Evolutionary conservation across 345 rosid species (phyloP).

Genomic region (Camelina neglecta): DNA sequence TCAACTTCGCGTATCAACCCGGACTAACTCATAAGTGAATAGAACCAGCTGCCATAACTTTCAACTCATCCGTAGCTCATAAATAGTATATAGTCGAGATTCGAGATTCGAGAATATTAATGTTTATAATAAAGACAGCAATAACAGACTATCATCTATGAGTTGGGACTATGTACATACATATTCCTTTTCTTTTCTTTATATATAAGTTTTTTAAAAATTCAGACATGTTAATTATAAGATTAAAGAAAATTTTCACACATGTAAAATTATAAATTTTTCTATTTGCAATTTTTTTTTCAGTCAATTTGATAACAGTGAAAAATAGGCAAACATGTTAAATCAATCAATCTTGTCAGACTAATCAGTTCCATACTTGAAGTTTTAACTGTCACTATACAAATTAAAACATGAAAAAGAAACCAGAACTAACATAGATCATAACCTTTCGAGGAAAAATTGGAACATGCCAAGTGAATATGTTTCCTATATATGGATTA

Average conservation of each 20-base stretch:
- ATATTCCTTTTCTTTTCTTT: too few relatives aligned
- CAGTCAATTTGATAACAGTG: neutral
- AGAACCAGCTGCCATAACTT: neutral
- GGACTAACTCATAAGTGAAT: neutral
- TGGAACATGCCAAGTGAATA: constrained; percentile 16
- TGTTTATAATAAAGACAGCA: too few relatives aligned
- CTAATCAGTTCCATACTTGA: neutral
- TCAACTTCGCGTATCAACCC: constrained; percentile 5
- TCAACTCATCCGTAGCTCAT: neutral
- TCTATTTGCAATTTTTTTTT: neutral
- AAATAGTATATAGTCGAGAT: neutral
- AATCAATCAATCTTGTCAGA: constrained; percentile 14
- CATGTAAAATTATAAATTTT: neutral
- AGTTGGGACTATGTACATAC: too few relatives aligned
- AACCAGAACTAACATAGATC: neutral
- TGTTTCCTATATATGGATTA: constrained; percentile 20
- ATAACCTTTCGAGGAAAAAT: neutral
- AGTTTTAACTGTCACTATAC: neutral
- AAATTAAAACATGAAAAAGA: constrained; percentile 13
- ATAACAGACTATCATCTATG: too few relatives aligned
- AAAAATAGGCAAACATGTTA: constrained; percentile 6
- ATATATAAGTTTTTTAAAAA: too few relatives aligned
- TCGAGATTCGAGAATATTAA: neutral
- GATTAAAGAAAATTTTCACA: neutral
- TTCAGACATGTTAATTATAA: too few relatives aligned